These are phyloP conservation scores for Peronospora belbahrii DNA, from an alignment of 352 stramenopile genomes.

Conservation along the genomic window DNA sequence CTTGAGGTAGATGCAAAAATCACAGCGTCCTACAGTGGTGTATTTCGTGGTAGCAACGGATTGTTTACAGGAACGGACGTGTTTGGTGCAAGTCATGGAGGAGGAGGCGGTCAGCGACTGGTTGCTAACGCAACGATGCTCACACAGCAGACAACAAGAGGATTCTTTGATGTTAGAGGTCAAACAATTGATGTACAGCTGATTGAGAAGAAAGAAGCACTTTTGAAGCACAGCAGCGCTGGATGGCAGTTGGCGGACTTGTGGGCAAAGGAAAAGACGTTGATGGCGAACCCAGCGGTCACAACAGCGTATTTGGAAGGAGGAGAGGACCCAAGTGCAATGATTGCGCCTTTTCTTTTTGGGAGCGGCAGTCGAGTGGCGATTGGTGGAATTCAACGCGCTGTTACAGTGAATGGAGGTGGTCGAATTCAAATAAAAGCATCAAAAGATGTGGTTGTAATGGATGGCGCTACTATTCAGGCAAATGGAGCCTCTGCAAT, in stretches of 20 bases:
- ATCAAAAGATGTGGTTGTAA: slow-evolving; percentile 62
- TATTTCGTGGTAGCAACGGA: slow-evolving; percentile 20
- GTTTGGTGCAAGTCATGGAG: slow-evolving; percentile 48
- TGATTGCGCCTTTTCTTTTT: slow-evolving; percentile 35
- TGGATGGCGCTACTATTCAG: slow-evolving; percentile 38
- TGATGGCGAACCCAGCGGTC: slow-evolving; percentile 18
- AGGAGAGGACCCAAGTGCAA: slow-evolving; percentile 16
- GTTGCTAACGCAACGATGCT: slow-evolving; percentile 30
- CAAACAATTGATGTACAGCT: slow-evolving; percentile 17
- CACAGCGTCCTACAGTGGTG: slow-evolving; percentile 27
- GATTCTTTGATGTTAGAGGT: slow-evolving; percentile 46
- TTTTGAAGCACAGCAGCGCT: slow-evolving; percentile 36
- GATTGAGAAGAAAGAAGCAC: slow-evolving; percentile 20
- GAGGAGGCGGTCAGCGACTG: slow-evolving; percentile 41
- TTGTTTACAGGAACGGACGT: slow-evolving; percentile 31
- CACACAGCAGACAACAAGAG: slow-evolving; percentile 25
- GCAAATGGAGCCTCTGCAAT: slow-evolving; percentile 42
- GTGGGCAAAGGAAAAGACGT: slow-evolving; percentile 30
- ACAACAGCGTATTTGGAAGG: slow-evolving; percentile 5
- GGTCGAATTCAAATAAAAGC: slow-evolving; percentile 57
- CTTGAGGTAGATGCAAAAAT: slow-evolving; percentile 35
- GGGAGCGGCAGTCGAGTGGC: slow-evolving; percentile 35
- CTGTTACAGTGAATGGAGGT: slow-evolving; percentile 29
- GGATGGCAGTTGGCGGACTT: slow-evolving; percentile 46
- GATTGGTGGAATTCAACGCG: neutral